Percentiles rank a stretch among this genome's conserved stretches.
Conservation (phyloP, 208 protist genomes). For the Leishmania tropica region DNA sequence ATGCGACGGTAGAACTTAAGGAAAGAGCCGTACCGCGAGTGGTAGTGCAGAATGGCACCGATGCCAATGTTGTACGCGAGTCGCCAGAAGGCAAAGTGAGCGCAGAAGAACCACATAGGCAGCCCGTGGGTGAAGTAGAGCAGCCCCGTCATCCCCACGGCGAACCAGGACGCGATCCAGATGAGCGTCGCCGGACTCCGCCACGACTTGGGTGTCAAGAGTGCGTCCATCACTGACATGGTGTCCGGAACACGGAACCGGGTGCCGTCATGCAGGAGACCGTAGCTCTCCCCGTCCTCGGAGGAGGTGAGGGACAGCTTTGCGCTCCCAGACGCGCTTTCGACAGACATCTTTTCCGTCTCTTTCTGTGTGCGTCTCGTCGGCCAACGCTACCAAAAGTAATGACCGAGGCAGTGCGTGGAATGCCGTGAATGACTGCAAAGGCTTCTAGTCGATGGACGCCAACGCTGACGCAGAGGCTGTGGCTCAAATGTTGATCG, state of each 20-base stretch:
- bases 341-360: conserved; percentile 3
- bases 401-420: background rate
- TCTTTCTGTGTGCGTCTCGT: background rate
- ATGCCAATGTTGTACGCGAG: conserved; percentile 94
- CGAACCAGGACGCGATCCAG: conserved; percentile 46
- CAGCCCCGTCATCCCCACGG: conserved; percentile 36
- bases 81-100: conserved; percentile 93
- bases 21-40: conserved; percentile 69
- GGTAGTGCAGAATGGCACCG: conserved; percentile 82
- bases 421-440: background rate
- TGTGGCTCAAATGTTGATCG: background rate
- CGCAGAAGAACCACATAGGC: conserved; percentile 75
- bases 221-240: conserved; percentile 60
- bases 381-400: background rate
- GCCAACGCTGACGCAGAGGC: background rate
- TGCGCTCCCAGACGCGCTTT: background rate
- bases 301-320: background rate
- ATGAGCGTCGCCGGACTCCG: conserved; percentile 47
- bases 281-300: conserved; percentile 27
- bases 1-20: conserved; percentile 42
- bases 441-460: background rate
- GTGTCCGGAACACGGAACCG: conserved; percentile 69
- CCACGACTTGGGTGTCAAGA: conserved; percentile 58
- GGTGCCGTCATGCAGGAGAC: conserved; percentile 51
- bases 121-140: conserved; percentile 47